Evolutionary conservation across 2,329 filamentous ascomycete species (phyloP), one percentile per base, ranked within the genome.

Genomic region (Trichophyton rubrum): DNA sequence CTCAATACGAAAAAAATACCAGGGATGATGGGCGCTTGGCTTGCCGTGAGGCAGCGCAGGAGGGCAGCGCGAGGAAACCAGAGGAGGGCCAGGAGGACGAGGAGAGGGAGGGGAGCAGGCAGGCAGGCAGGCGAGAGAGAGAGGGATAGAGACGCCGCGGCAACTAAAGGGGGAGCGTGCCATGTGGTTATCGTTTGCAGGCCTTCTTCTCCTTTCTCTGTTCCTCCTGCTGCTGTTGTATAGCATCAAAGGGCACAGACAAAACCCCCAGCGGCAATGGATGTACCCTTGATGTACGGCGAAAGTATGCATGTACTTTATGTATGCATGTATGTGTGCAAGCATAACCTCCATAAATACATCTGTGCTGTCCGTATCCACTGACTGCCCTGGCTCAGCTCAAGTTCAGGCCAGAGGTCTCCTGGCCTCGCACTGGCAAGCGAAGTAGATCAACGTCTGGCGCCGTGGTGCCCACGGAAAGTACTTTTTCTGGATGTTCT

Each of bases 1-100:
- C 47, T 51, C 47, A 22, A 51, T 51, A 51, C 47, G 47, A 51
- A 30, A 51, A 51, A 30, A 51, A 51, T 51, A 51, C 47, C 47
- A 51, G 47, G 47, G 27, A 30, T 30, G 47, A 51, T 51, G 47
- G 47, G 47, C 47, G 47, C 47, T 51, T 51, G 47, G 47, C 47
- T 41, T 22, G 20, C 24, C 47, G 30, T 27, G 20, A 24, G 47
- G 47, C 5, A 51, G 47, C 17, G 38, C 13, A n/a, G 30, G 9
- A 59, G 20, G 47, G 45, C 17, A 47, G 45, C 43, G 17, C 11
- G 7, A 47, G 24, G 22, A 15, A 8, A 17, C 41, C 15, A 9
- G 15, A 45, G 27, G 27, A 30, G 27, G 27, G 27, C 27, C 27
- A 27, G 27, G 5, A 27, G 27, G 27, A 30, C 6, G 27, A 30